Evolutionary conservation across 2,329 filamentous ascomycete genomes (phyloP).

Genomic region (Neonectria punicea): DNA sequence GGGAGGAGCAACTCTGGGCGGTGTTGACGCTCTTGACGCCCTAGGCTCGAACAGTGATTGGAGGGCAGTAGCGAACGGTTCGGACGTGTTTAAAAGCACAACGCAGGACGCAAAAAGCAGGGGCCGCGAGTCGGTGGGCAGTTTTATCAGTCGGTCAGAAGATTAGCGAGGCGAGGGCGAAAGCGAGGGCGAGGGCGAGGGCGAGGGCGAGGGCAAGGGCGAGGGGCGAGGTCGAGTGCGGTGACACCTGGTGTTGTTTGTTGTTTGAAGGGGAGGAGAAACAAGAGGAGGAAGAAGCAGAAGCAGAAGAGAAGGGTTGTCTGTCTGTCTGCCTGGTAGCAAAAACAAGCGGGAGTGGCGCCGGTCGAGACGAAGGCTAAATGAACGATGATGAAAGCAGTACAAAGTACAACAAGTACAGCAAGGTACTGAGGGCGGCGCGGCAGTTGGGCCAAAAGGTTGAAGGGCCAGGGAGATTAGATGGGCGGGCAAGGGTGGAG

Average conservation of each 20-base stretch:
- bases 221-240: not conserved
- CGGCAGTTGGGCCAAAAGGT: constrained; percentile 20
- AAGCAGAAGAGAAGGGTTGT: not conserved
- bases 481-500: constrained; percentile 16
- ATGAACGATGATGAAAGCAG: not conserved
- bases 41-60: constrained; percentile 13
- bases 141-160: constrained; percentile 22
- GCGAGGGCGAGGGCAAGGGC: not conserved
- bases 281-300: constrained; percentile 2
- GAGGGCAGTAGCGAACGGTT: constrained; percentile 10
- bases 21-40: no score
- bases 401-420: not conserved
- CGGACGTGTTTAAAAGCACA: constrained; percentile 8
- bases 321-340: constrained; percentile 2
- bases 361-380: not conserved
- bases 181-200: not conserved
- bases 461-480: constrained; percentile 20
- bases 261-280: not conserved
- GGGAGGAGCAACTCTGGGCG: constrained; percentile 1
- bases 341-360: constrained; percentile 6
- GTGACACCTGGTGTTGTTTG: not conserved
- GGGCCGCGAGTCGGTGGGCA: constrained; percentile 8
- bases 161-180: constrained; percentile 4
- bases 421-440: no score
- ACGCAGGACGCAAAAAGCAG: constrained; percentile 5